Evolutionary conservation across 352 stramenopile genomes (phyloP), one percentile per base, ranked within the genome.

Genomic region (Phytophthora foliorum): DNA sequence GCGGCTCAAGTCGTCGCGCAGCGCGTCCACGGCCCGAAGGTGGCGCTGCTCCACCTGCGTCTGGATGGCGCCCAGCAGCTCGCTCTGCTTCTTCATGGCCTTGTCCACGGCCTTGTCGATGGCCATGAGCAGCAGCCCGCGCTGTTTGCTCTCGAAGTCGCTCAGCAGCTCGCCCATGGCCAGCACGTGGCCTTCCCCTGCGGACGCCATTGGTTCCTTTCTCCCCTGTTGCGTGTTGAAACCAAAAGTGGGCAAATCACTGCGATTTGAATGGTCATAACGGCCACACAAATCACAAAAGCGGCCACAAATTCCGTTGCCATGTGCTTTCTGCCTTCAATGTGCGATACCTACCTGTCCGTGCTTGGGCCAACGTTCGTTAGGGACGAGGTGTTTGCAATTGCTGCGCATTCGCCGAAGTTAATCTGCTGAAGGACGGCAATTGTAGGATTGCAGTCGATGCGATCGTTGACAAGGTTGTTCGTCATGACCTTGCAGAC

Each of bases 131-230:
- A 78, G 46, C 13, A 68, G 45, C 0, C 62, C 66, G 21, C 66
- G 70, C 29, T 75, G 65, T 39, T 75, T 66, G 3, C 51, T 32
- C 44, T 78, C 59, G 41, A 78, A 78, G 61, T 78, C 66, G 13
- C 27, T n/a, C 4, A 75, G 42, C 6, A 78, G 56, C 13, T 72
- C 70, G 21, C 27, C 45, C 3, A 78, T 48, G 14, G 60, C 51
- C 7, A 78, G 45, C 17, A 21, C 57, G 32, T 62, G 52, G 19
- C 55, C 63, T 17, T 36, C 59, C 25, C 29, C 29, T 32, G 60
- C 50, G 17, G 31, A 51, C 31, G 51, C 32, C 64, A 67, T 71
- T 5, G 36, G 29, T 31, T 27, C 31, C n/a, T n/a, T n/a, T n/a
- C 7, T 32, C 24, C 38, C 34, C 14, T 49, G n/a, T 32, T 10